Conservation (phyloP, 805 yeast species). For the Tetrapisispora nanseiensis region DNA sequence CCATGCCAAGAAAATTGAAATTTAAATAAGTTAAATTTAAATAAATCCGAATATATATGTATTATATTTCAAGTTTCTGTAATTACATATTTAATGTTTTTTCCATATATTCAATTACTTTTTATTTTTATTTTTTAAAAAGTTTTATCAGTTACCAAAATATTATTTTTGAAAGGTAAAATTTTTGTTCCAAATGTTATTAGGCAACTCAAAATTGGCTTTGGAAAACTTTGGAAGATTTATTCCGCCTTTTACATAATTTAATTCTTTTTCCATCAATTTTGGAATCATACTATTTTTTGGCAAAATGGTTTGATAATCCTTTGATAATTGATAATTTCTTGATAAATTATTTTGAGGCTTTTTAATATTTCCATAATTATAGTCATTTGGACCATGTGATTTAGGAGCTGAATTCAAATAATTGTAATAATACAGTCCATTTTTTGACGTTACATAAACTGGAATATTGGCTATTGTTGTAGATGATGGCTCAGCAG, state of each 20-base stretch:
- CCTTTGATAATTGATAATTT: too few species aligned
- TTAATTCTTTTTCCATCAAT: too few species aligned
- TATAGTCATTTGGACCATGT: neutral
- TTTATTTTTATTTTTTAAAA: too few species aligned
- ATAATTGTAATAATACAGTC: neutral
- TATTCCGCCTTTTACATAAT: too few species aligned
- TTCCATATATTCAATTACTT: too few species aligned
- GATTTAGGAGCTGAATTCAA: neutral
- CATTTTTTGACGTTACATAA: neutral
- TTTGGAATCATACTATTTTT: too few species aligned
- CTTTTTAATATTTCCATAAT: neutral
- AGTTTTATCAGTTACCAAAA: too few species aligned
- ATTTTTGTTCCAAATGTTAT: neutral
- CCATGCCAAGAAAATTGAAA: slow-evolving; percentile 11
- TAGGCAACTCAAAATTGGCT: too few species aligned
- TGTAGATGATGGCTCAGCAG: neutral
- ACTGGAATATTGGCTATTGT: neutral
- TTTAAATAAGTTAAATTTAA: neutral
- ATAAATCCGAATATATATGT: too few species aligned
- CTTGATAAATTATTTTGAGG: neutral
- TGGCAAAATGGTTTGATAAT: too few species aligned
- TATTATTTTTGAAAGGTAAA: neutral
- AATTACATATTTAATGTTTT: neutral
- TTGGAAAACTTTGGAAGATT: too few species aligned
- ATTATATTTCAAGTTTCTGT: neutral